phyloP scores from a whole-genome alignment of 108 stramenopile species.

The Asterionellopsis glacialis region DNA sequence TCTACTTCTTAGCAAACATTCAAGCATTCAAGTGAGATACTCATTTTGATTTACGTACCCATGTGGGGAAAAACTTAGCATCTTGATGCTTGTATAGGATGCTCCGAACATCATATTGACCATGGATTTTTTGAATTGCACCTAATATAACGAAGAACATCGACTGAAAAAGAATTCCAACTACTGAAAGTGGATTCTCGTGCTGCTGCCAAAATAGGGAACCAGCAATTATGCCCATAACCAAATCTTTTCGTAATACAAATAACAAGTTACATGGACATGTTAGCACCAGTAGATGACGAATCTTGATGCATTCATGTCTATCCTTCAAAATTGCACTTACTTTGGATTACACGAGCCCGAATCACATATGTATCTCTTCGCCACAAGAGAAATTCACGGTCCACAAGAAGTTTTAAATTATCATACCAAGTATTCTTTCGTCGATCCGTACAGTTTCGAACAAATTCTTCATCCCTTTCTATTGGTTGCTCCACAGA shows the following conservation, averaged over 20 bases:
- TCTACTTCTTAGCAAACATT: no score
- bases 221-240: slow-evolving; percentile 64
- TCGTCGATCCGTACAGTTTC: slow-evolving; percentile 21
- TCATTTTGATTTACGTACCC: slow-evolving; percentile 7
- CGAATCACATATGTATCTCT: slow-evolving; percentile 47
- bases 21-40: no score
- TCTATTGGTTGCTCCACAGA: slow-evolving; percentile 16
- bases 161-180: slow-evolving; percentile 51
- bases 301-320: no score
- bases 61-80: slow-evolving; percentile 80
- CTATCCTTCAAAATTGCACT: not conserved
- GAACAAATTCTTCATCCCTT: slow-evolving; percentile 3
- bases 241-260: slow-evolving; percentile 13
- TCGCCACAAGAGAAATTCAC: slow-evolving; percentile 46
- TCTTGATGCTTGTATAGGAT: slow-evolving; percentile 88
- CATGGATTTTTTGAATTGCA: slow-evolving; percentile 61
- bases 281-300: no score
- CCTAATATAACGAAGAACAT: slow-evolving; percentile 64
- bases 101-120: slow-evolving; percentile 50
- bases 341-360: slow-evolving; percentile 40
- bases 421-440: slow-evolving; percentile 23
- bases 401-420: slow-evolving; percentile 33
- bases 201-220: slow-evolving; percentile 51
- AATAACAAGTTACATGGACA: no score
- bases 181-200: slow-evolving; percentile 28